Evolutionary conservation across 2,329 filamentous ascomycete species (phyloP).

Genomic region (Aspergillus sp.): DNA sequence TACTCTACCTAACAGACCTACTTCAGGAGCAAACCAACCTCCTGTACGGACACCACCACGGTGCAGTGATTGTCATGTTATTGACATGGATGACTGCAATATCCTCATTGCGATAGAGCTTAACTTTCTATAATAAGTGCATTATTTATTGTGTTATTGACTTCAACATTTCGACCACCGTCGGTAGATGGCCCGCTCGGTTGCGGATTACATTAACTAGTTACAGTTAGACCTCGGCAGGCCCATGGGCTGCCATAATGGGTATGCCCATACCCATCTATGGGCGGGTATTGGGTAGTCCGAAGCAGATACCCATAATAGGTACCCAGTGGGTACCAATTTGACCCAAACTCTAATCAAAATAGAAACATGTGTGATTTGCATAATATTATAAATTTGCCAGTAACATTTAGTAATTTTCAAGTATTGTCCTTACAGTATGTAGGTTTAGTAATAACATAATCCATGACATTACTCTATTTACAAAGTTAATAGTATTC

Average conservation of each 20-base stretch:
- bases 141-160: background rate
- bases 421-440: too few relatives aligned
- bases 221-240: background rate
- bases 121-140: background rate
- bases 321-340: background rate
- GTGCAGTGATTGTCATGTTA: background rate
- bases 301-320: too few relatives aligned
- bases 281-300: too few relatives aligned
- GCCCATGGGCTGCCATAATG: background rate
- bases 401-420: background rate
- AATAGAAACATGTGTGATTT: background rate
- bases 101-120: background rate
- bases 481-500: too few relatives aligned
- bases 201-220: too few relatives aligned
- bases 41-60: background rate
- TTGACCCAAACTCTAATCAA: background rate
- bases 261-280: too few relatives aligned
- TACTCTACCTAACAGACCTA: background rate
- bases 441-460: too few relatives aligned
- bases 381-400: background rate
- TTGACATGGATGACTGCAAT: background rate
- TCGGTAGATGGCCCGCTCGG: too few relatives aligned
- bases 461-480: too few relatives aligned
- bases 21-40: background rate
- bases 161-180: too few relatives aligned